These are phyloP conservation scores for Staphylotrichum longicolle DNA, from an alignment of 495 filamentous ascomycete species.

Conservation along the genomic window DNA sequence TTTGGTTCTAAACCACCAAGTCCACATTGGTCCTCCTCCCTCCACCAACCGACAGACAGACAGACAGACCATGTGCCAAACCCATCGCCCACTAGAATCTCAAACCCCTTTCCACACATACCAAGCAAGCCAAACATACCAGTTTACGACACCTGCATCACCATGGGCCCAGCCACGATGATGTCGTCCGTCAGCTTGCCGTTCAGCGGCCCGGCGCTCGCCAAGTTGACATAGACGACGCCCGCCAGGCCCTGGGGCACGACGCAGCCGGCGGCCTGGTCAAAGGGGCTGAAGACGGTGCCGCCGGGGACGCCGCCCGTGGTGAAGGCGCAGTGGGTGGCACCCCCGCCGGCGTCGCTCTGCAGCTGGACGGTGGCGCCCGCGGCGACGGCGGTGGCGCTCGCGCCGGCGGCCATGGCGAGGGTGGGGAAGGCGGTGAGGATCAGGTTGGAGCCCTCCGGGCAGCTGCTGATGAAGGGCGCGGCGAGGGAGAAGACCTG, in stretches of 20 bases:
- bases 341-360: constrained; percentile 42
- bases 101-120: neutral
- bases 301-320: constrained; percentile 51
- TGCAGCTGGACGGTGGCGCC: constrained; percentile 42
- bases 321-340: constrained; percentile 57
- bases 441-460: constrained; percentile 54
- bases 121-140: too few relatives aligned
- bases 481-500: constrained; percentile 63
- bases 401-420: constrained; percentile 46
- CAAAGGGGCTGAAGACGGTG: constrained; percentile 52
- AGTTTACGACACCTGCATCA: constrained; percentile 49
- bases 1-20: neutral
- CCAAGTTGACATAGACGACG: constrained; percentile 54
- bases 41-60: too few relatives aligned
- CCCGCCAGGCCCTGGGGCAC: constrained; percentile 53
- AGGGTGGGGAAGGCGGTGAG: constrained; percentile 58
- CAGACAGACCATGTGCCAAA: neutral
- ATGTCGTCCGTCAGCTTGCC: constrained; percentile 50
- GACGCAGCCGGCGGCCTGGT: constrained; percentile 45
- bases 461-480: constrained; percentile 61
- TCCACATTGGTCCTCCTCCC: too few relatives aligned
- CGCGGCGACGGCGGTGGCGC: constrained; percentile 45
- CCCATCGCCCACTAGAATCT: neutral
- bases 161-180: constrained; percentile 52
- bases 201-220: constrained; percentile 42